Percentiles rank a stretch among this genome's conserved stretches.
Evolutionary conservation across 1,284 basidiomycete species (phyloP).

Genomic region (Papiliotrema fonsecae): DNA sequence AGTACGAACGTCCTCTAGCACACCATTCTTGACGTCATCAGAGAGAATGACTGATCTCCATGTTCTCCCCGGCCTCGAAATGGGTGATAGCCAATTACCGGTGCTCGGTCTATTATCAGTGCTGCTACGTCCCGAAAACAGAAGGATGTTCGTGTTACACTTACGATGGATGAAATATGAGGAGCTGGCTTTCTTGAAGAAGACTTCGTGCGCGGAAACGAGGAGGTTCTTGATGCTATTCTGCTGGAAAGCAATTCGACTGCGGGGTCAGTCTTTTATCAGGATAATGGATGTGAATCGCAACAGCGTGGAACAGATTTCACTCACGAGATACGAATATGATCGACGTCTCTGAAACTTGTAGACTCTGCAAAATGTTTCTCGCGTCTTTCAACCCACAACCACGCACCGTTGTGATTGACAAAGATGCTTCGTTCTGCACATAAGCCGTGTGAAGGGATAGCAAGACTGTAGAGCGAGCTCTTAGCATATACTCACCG

Average conservation of each 20-base stretch:
- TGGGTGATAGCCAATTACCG: conserved; percentile 16
- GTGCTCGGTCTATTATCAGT: conserved; percentile 12
- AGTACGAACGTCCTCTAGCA: conserved; percentile 19
- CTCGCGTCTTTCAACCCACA: conserved; percentile 9
- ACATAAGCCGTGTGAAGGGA: background rate
- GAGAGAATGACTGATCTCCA: conserved; percentile 32
- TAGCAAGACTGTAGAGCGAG: background rate
- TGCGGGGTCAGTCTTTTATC: background rate
- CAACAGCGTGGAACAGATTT: too few species aligned
- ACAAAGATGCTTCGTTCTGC: conserved; percentile 7
- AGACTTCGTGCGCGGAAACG: conserved; percentile 16
- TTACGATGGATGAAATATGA: conserved; percentile 27
- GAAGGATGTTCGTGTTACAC: background rate
- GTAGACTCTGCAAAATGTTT: conserved; percentile 6
- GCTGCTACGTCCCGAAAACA: background rate
- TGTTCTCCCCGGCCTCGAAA: conserved; percentile 21
- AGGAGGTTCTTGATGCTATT: conserved; percentile 20
- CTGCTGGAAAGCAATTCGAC: conserved; percentile 15
- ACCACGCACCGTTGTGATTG: conserved; percentile 6
- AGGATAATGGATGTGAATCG: background rate
- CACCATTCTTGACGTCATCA: conserved; percentile 15
- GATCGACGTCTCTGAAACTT: conserved; percentile 2
- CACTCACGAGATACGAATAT: conserved; percentile 11
- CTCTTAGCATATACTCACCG: conserved; percentile 11
- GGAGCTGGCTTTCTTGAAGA: conserved; percentile 22